phyloP scores from a whole-genome alignment of 2,329 filamentous ascomycete genomes.

The Teratosphaeria zuluensis region DNA sequence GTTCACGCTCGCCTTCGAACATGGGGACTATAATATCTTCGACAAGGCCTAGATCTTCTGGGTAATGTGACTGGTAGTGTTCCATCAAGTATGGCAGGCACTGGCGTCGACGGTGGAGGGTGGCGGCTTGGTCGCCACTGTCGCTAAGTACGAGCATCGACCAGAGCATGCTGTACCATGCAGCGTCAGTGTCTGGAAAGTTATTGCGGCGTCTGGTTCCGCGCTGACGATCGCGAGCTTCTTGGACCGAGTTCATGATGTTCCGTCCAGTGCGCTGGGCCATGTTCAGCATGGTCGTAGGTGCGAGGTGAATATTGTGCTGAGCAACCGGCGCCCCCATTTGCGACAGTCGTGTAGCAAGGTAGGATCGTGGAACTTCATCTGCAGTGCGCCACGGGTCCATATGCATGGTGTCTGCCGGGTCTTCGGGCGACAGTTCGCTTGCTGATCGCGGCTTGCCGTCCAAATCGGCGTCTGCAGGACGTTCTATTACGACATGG shows the following conservation, averaged over 20 bases:
- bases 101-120: slow-evolving; percentile 38
- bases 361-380: slow-evolving; percentile 52
- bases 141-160: slow-evolving; percentile 41
- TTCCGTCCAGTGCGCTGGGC: slow-evolving; percentile 70
- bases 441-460: slow-evolving; percentile 19
- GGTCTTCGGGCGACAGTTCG: slow-evolving; percentile 8
- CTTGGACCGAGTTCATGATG: slow-evolving; percentile 62
- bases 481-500: slow-evolving; percentile 61
- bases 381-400: slow-evolving; percentile 66
- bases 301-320: slow-evolving; percentile 48
- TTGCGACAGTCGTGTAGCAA: slow-evolving; percentile 48
- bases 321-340: slow-evolving; percentile 34
- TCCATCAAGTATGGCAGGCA: slow-evolving; percentile 56
- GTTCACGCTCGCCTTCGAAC: slow-evolving; percentile 42
- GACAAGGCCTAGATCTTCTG: slow-evolving; percentile 63
- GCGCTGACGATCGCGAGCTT: slow-evolving; percentile 27
- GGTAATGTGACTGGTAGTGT: slow-evolving; percentile 54
- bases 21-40: slow-evolving; percentile 58
- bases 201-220: slow-evolving; percentile 23
- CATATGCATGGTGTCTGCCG: slow-evolving; percentile 52
- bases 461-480: slow-evolving; percentile 36
- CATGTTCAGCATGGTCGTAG: slow-evolving; percentile 57
- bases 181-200: slow-evolving; percentile 44
- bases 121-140: slow-evolving; percentile 8
- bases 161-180: slow-evolving; percentile 68